These are phyloP conservation scores for Kazachstania taianensis DNA, from an alignment of 805 yeast species.

Conservation along the genomic window DNA sequence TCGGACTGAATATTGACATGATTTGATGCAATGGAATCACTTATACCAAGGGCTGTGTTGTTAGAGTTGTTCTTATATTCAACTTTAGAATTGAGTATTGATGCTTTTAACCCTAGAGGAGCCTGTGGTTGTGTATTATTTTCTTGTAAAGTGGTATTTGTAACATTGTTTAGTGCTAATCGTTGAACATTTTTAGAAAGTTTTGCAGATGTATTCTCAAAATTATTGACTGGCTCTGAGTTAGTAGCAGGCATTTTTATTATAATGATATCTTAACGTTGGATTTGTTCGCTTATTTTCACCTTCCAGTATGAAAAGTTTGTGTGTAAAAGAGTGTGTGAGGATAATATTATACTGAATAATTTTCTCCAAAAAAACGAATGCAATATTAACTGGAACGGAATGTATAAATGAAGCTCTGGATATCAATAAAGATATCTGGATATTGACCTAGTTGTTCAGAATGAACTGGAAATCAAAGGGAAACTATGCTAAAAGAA, in stretches of 20 bases:
- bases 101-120: constrained; percentile 13
- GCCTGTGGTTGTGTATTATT: constrained; percentile 12
- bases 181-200: constrained; percentile 21
- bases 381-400: too few species aligned
- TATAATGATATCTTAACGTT: too few species aligned
- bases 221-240: background rate
- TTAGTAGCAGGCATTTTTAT: background rate
- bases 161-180: constrained; percentile 29
- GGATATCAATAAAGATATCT: too few species aligned
- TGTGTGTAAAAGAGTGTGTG: too few species aligned
- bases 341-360: too few species aligned
- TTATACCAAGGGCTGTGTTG: constrained; percentile 1
- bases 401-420: too few species aligned
- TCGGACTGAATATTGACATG: constrained; percentile 1
- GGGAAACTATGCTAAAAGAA: too few species aligned
- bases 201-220: constrained; percentile 8
- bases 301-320: too few species aligned
- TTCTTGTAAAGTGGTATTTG: constrained; percentile 25
- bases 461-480: too few species aligned
- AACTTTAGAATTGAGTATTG: constrained; percentile 11
- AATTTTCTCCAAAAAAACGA: too few species aligned
- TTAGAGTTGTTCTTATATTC: constrained; percentile 14
- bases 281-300: too few species aligned
- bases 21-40: background rate
- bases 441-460: too few species aligned